Base-by-base conservation (phyloP, 2,329 filamentous ascomycete species). In the Colletotrichum incanum region DNA sequence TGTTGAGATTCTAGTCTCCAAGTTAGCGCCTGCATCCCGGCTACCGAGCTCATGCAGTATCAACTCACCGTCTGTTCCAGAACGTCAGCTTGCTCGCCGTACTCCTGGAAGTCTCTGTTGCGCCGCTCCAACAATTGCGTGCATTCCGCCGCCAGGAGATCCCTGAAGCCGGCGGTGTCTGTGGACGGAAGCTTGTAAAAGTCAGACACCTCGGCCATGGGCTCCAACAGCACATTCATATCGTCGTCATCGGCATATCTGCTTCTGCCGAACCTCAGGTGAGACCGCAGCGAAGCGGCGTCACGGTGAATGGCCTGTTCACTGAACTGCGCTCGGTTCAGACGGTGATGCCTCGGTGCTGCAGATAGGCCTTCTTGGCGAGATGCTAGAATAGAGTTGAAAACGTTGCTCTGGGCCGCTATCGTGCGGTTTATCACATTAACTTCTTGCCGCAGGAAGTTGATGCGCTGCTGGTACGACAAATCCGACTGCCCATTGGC, bases 401-500 rank as follows among this genome's bases (percentile, higher is more conserved):
- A 76, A 3, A 83, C 77, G 4, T 61, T 71, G 47, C 74, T 76
- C 67, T 85, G 83, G 31, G 77, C 79, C 28, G 67, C 73, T 34
- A 85, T 72, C 2, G 80, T 83, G 34, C 79, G 77, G 50, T 77
- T 80, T 31, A 86, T 79, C 23, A 83, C 79, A 26, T 76, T 75
- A 39, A 86, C 76, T 71, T 87, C 84, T 66, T 86, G 82, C 23
- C 81, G 79, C 0, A 85, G 78, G 18, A 84, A 78, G 47, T 81
- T 80, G 61, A 87, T 78, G 20, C 80, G 78, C 61, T 83, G 81
- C 67, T 86, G 82, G 49, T 83, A 82, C 2, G 81, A 81, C 26
- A 83, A 80, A 50, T 85, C 81, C 1, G 84, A 82, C 4, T 80
- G 79, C 28, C 83, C 81, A 3, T 80, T 80, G 8, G 77, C 78